Base-by-base conservation (phyloP, 2,329 filamentous ascomycete species). In the Fusarium setosum region DNA sequence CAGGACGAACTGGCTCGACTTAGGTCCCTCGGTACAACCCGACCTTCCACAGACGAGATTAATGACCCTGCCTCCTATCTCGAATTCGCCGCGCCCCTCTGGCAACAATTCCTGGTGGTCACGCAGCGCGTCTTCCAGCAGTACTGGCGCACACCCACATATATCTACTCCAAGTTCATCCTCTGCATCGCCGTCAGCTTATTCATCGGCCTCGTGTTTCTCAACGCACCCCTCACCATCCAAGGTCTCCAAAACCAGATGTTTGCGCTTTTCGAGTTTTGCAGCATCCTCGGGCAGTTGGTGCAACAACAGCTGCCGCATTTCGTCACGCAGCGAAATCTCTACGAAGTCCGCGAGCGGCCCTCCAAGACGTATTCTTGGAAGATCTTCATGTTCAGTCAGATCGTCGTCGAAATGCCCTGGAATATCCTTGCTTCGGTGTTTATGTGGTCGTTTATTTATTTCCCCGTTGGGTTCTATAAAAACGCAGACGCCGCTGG, bases 191-290 rank as follows among this genome's bases (percentile, higher is more conserved):
- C 45, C 2, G 44, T 48, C 13, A 48, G 31, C 1, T 79, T 92
- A 0, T 92, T 92, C 72, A 89, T 92, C 53, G 90, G 90, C 3
- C 88, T 92, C 68, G 90, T 87, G 0, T 90, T 92, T 67, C 88
- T 85, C 76, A 83, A 89, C 34, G 82, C 85, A 9, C 80, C 85
- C 18, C 84, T 84, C 63, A 87, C 86, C 0, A 80, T 86, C 29
- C 87, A 90, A 62, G 89, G 90, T 20, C 80, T 93, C 4, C 89
- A 92, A 69, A 90, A 92, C 71, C 87, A 90, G 57, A 85, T 93
- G 77, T 92, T 93, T 73, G 84, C 83, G 41, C 87, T 92, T 50
- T 93, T 93, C 77, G 87, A 92, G 83, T 81, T 92, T 62, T 77
- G 87, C 56, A 91, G 87, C 10, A 88, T 93, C 74, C 92, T 93